phyloP scores from a whole-genome alignment of 257 asterid genomes.

The Vinca minor region DNA sequence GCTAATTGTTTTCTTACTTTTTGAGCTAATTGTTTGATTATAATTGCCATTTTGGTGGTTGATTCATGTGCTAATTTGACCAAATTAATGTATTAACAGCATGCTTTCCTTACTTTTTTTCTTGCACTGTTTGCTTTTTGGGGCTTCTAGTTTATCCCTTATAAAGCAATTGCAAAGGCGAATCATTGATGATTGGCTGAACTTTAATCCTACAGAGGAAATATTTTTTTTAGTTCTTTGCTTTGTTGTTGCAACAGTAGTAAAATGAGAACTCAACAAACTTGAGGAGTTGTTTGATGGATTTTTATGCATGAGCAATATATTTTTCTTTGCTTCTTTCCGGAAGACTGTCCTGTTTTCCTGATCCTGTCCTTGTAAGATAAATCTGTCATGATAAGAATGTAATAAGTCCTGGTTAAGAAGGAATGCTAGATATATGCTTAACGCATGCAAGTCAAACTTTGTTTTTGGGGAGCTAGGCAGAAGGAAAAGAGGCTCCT shows the following conservation, averaged over 20 bases:
- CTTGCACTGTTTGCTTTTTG: conserved; percentile 43
- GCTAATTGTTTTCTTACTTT: conserved; percentile 11
- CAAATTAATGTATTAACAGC: conserved; percentile 49
- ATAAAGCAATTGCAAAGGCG: conserved; percentile 42
- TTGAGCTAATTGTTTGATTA: conserved; percentile 33
- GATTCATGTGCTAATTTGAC: conserved; percentile 49
- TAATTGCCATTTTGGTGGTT: conserved; percentile 27
- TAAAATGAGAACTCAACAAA: not conserved
- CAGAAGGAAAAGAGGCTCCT: too few relatives aligned
- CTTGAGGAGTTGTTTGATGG: conserved; percentile 3
- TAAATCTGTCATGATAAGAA: not conserved
- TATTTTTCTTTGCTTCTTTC: not conserved
- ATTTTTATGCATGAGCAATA: conserved; percentile 5
- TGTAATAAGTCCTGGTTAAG: too few relatives aligned
- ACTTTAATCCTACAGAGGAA: conserved; percentile 36
- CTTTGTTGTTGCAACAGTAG: not conserved
- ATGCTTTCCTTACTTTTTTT: conserved; percentile 22
- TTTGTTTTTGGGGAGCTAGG: too few relatives aligned
- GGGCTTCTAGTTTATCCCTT: conserved; percentile 29
- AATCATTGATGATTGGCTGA: conserved; percentile 35
- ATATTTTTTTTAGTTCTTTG: conserved; percentile 11
- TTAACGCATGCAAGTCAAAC: too few relatives aligned
- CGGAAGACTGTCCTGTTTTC: not conserved
- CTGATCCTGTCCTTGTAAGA: not conserved
- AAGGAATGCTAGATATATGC: too few relatives aligned